Evolutionary conservation across 371 early-diverging fungal species (phyloP).

Genomic region (Sanchytrium tribonematis): DNA sequence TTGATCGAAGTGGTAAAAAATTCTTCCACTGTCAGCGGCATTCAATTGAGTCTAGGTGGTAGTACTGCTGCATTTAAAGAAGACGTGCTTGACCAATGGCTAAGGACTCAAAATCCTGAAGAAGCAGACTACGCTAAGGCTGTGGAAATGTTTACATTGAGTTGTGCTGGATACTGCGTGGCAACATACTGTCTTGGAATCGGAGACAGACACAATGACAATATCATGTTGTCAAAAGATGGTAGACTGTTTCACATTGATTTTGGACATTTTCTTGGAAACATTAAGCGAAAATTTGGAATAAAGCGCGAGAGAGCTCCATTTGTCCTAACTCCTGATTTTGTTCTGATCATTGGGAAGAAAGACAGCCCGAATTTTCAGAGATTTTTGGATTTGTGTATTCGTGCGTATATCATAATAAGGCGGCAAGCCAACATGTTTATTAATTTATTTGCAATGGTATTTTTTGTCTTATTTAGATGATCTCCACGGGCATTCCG

Average conservation of each 20-base stretch:
- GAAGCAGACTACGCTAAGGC: constrained; percentile 5
- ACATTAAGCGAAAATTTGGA: constrained; percentile 8
- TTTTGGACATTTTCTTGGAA: constrained; percentile 13
- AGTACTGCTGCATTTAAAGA: constrained; percentile 9
- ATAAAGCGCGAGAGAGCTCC: constrained; percentile 9
- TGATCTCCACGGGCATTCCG: constrained; percentile 7
- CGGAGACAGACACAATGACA: constrained; percentile 14
- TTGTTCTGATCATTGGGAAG: constrained; percentile 6
- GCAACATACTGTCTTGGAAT: constrained; percentile 12
- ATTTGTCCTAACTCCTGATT: constrained; percentile 9
- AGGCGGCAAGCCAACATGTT: constrained; percentile 6
- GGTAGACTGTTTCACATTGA: constrained; percentile 13
- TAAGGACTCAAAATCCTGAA: constrained; percentile 5
- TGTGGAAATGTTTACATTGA: constrained; percentile 6
- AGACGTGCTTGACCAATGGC: constrained; percentile 7
- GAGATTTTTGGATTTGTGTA: constrained; percentile 4
- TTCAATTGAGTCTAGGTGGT: constrained; percentile 6
- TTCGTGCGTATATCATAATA: constrained; percentile 7
- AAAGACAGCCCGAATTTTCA: constrained; percentile 6
- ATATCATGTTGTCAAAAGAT: constrained; percentile 8
- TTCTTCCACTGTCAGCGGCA: constrained; percentile 6
- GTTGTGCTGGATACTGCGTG: constrained; percentile 9
- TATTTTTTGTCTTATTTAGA: background rate
- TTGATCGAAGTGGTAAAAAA: constrained; percentile 6
- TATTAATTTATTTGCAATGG: constrained; percentile 5